Conservation (phyloP, 768 basidiomycete species). For the Albatrellus ellisii region DNA sequence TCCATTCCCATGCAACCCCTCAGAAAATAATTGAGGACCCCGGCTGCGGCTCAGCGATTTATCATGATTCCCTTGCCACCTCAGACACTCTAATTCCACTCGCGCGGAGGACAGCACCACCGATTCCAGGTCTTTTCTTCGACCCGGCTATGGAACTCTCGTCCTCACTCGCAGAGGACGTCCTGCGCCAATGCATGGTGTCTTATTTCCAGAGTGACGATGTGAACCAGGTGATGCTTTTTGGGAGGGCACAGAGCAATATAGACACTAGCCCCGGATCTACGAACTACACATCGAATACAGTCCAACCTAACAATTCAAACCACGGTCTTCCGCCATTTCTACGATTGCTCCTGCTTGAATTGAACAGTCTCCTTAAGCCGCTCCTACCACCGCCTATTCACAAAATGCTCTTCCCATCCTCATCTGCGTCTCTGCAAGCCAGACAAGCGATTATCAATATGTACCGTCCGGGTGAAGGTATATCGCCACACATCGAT, state of each 20-base stretch:
- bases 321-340: constrained; percentile 41
- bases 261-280: too few species aligned
- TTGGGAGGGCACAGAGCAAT: constrained; percentile 32
- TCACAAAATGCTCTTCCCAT: constrained; percentile 50
- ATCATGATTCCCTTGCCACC: background rate
- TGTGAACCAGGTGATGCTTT: constrained; percentile 82
- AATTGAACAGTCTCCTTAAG: constrained; percentile 33
- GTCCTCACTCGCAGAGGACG: constrained; percentile 33
- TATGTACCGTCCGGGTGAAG: constrained; percentile 79
- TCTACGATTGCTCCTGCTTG: constrained; percentile 38
- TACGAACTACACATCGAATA: too few species aligned
- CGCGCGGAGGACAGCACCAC: constrained; percentile 29
- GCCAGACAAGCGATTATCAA: constrained; percentile 86
- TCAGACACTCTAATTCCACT: constrained; percentile 6
- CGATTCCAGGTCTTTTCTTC: constrained; percentile 56
- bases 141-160: constrained; percentile 38
- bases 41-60: background rate
- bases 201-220: constrained; percentile 37
- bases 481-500: constrained; percentile 84
- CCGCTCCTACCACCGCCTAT: constrained; percentile 34
- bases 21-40: constrained; percentile 1
- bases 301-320: background rate
- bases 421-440: constrained; percentile 19
- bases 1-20: background rate
- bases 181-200: constrained; percentile 37